Conservation (phyloP, 257 asterid species). For the Leonotis leonurus region DNA sequence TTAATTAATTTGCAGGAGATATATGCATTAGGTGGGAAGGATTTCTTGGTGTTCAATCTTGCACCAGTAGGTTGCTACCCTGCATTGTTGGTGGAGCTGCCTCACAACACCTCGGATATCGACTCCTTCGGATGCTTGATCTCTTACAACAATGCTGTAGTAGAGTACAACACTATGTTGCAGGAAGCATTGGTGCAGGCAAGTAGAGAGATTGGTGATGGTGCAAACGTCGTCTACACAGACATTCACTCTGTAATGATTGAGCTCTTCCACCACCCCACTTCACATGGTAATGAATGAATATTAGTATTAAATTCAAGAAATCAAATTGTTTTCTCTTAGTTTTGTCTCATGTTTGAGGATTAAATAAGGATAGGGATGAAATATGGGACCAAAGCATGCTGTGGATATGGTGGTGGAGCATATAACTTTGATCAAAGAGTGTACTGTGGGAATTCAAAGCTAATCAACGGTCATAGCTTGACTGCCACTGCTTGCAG, state of each 20-base stretch:
- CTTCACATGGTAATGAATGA: conserved; percentile 43
- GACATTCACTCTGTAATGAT: conserved; percentile 58
- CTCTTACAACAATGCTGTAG: conserved; percentile 58
- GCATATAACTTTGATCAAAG: conserved; percentile 43
- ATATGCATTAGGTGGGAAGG: conserved; percentile 57
- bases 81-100: conserved; percentile 47
- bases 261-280: conserved; percentile 63
- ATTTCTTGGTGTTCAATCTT: conserved; percentile 54
- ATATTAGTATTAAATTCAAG: background rate
- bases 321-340: background rate
- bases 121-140: conserved; percentile 68
- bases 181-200: conserved; percentile 39
- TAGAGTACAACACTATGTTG: conserved; percentile 58
- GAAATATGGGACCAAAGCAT: conserved; percentile 60
- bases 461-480: conserved; percentile 33
- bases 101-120: conserved; percentile 46
- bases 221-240: conserved; percentile 50
- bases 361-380: conserved; percentile 47
- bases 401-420: conserved; percentile 80
- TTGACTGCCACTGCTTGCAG: conserved; percentile 43
- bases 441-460: conserved; percentile 45
- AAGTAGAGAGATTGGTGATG: conserved; percentile 29
- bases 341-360: background rate
- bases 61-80: conserved; percentile 91
- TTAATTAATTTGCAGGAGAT: conserved; percentile 57